These are phyloP conservation scores for Rhynchosporium secalis DNA, from an alignment of 2,329 filamentous ascomycete genomes.

Conservation along the genomic window DNA sequence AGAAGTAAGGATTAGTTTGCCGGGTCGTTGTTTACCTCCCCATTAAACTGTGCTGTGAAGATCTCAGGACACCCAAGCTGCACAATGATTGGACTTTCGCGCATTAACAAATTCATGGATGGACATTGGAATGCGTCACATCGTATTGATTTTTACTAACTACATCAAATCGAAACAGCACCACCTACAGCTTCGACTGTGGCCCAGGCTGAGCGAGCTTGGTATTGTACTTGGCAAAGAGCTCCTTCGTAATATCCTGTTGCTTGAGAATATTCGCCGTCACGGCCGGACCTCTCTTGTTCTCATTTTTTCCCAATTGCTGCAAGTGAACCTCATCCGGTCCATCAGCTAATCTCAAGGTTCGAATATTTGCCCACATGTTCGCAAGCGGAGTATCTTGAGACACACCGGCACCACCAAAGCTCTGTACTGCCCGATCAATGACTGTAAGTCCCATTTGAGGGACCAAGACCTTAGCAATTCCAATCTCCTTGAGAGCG, in stretches of 20 bases:
- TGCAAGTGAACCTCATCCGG: constrained; percentile 93
- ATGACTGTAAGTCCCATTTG: constrained; percentile 81
- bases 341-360: constrained; percentile 84
- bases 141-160: constrained; percentile 5
- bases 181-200: constrained; percentile 39
- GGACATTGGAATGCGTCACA: constrained; percentile 2
- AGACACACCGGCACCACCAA: constrained; percentile 85
- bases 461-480: constrained; percentile 92
- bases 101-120: background rate
- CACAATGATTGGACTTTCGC: background rate
- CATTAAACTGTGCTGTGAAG: background rate
- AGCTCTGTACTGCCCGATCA: constrained; percentile 90
- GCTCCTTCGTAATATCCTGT: constrained; percentile 61
- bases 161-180: constrained; percentile 9
- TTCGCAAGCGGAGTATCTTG: constrained; percentile 91
- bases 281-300: constrained; percentile 63
- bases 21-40: background rate
- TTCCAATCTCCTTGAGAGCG: constrained; percentile 87
- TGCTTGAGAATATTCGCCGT: constrained; percentile 64
- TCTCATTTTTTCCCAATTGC: constrained; percentile 80
- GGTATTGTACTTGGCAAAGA: constrained; percentile 61
- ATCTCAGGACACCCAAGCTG: background rate
- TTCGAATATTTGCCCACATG: constrained; percentile 80
- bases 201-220: constrained; percentile 39
- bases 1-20: background rate